Conservation (phyloP, 2,329 filamentous ascomycete genomes). For the Drechslerella coelobrocha region DNA sequence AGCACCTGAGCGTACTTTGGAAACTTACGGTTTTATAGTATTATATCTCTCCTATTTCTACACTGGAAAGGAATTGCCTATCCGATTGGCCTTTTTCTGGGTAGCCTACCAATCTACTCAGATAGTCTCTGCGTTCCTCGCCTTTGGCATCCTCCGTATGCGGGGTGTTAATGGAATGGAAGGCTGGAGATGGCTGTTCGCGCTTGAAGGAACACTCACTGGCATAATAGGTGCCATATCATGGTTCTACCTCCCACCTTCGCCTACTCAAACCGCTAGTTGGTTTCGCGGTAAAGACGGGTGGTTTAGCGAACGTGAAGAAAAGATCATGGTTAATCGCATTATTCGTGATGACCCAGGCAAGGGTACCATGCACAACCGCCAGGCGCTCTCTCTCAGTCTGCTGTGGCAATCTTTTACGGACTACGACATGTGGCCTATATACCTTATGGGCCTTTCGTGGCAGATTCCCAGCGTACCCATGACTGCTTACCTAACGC, state of each 20-base stretch:
- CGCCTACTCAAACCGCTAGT: slow-evolving; percentile 70
- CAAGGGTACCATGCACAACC: slow-evolving; percentile 69
- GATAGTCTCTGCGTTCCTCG: slow-evolving; percentile 66
- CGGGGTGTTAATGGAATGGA: slow-evolving; percentile 62
- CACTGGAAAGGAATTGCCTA: slow-evolving; percentile 72
- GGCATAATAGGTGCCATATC: slow-evolving; percentile 65
- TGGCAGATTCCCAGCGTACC: slow-evolving; percentile 66
- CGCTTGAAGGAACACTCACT: slow-evolving; percentile 62
- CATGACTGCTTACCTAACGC: slow-evolving; percentile 65
- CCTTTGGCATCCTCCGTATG: slow-evolving; percentile 65
- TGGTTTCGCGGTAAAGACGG: slow-evolving; percentile 68
- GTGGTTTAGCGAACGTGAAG: slow-evolving; percentile 72
- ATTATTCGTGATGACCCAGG: slow-evolving; percentile 67
- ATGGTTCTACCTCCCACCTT: slow-evolving; percentile 68
- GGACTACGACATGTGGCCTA: slow-evolving; percentile 69
- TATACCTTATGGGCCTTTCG: slow-evolving; percentile 64
- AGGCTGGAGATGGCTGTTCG: slow-evolving; percentile 67
- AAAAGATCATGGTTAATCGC: slow-evolving; percentile 73
- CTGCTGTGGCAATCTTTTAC: slow-evolving; percentile 64
- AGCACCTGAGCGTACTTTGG: slow-evolving; percentile 21
- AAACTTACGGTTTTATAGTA: slow-evolving; percentile 57
- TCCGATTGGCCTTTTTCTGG: slow-evolving; percentile 74
- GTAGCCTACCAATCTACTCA: slow-evolving; percentile 67
- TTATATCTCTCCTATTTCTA: slow-evolving; percentile 79
- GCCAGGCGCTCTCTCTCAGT: slow-evolving; percentile 64